Conservation (phyloP, 495 filamentous ascomycete genomes). For the Penicillium cinerascens region DNA sequence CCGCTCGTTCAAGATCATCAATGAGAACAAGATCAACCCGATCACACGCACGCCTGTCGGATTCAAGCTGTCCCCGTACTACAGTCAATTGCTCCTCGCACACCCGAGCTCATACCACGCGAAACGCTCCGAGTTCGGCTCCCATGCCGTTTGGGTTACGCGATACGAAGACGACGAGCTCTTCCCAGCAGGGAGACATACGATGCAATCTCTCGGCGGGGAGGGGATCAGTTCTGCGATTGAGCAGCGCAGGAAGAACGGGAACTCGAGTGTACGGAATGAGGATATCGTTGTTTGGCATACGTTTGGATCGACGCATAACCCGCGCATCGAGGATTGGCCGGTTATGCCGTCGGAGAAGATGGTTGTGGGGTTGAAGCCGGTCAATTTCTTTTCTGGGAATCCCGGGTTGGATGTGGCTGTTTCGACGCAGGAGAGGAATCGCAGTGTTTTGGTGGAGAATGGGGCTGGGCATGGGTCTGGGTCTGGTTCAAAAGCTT, state of each 20-base stretch:
- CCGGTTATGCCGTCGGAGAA: conserved; percentile 58
- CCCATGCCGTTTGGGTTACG: conserved; percentile 77
- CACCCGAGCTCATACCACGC: conserved; percentile 65
- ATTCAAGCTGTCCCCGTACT: conserved; percentile 69
- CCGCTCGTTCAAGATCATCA: conserved; percentile 79
- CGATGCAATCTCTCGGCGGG: conserved; percentile 72
- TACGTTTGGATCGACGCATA: conserved; percentile 60
- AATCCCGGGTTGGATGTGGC: conserved; percentile 56
- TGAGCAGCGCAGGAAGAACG: conserved; percentile 3
- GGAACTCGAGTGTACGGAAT: conserved; percentile 42
- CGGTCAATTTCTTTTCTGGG: conserved; percentile 66
- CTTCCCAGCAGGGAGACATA: conserved; percentile 75
- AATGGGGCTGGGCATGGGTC: not conserved
- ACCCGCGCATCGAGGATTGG: conserved; percentile 58
- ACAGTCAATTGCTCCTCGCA: conserved; percentile 77
- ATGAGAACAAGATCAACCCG: conserved; percentile 60
- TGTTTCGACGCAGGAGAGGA: conserved; percentile 27
- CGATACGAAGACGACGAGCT: conserved; percentile 72
- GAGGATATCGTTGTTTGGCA: conserved; percentile 48
- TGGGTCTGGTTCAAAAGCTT: not conserved
- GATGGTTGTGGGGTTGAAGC: conserved; percentile 56
- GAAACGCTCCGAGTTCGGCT: conserved; percentile 72
- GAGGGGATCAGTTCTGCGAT: conserved; percentile 28
- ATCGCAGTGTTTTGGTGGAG: conserved; percentile 28
- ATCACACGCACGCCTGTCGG: conserved; percentile 71